Evolutionary conservation across 208 protist species (phyloP), one percentile per base, ranked within the genome.

Genomic region (Leishmania mexicana): DNA sequence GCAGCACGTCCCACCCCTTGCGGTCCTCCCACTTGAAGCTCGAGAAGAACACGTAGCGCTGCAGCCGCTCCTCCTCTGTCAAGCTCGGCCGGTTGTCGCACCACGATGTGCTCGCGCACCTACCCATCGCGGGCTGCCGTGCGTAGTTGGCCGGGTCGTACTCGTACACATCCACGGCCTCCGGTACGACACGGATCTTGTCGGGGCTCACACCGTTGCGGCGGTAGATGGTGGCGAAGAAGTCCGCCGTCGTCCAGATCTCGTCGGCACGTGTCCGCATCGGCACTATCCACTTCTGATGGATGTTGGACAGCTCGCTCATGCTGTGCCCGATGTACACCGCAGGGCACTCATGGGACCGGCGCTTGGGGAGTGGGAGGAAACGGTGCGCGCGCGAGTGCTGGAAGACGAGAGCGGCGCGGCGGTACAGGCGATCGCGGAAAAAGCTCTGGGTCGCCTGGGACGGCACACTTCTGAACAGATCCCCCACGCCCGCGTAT

Each of bases 1-100:
- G 80, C 53, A 96, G 80, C 28, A 92, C 67, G 64, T 94, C 89
- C 88, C 91, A 90, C 13, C 89, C 91, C 79, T 94, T 96, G 11
- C 90, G 83, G 35, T 40, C 35, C 71, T 94, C 92, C 89, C 88
- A 94, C 83, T 94, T 96, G 75, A 96, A 93, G 40, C 88, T 85
- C 3, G 84, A 76, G n/a, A 94, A 84, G 75, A 96, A 94, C 13
- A 87, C 71, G 79, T 87, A 92, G 54, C 84, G 82, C 40, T 49
- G 35, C 28, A 78, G 15, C 31, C 81, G 79, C 51, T 85, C 71
- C 62, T 57, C 78, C 5, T 19, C 10, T 13, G 60, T 38, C 60
- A 65, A 65, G n/a, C 28, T 19, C n/a, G 60, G 60, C 1, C 60
- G 42, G 73, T 76, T 89, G 62, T 88, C 84, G 75, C 78, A 85